Evolutionary conservation across 495 filamentous ascomycete genomes (phyloP).

Genomic region (Xylaria nigripes): DNA sequence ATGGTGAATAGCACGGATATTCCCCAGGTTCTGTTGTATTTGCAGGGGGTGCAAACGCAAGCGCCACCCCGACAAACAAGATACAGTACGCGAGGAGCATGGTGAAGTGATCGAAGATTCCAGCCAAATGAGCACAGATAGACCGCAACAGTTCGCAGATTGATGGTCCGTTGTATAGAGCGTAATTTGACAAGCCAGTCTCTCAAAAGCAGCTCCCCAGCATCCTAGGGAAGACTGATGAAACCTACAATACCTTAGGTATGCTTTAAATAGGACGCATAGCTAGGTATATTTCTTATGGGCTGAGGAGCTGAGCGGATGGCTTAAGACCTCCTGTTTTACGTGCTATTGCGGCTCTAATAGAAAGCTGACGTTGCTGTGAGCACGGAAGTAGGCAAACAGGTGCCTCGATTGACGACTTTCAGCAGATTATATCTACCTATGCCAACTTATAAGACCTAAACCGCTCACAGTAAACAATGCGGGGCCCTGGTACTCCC

Average conservation of each 20-base stretch:
- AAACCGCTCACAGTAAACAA: not conserved
- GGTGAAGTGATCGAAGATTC: not conserved
- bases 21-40: constrained; percentile 4
- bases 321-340: not conserved
- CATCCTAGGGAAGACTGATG: too few species aligned
- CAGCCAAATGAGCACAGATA: not conserved
- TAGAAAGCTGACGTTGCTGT: not conserved
- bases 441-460: not conserved
- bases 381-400: not conserved
- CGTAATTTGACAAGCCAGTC: not conserved
- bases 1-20: constrained; percentile 8
- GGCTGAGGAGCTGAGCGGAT: not conserved
- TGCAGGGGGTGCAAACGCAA: constrained; percentile 12
- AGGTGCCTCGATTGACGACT: too few species aligned
- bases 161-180: not conserved
- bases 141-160: not conserved
- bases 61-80: constrained; percentile 11
- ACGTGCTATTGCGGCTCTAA: not conserved
- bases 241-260: not conserved
- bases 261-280: too few species aligned
- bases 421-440: too few species aligned
- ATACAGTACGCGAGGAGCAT: constrained; percentile 17
- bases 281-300: not conserved
- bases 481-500: not conserved
- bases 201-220: not conserved